Evolutionary conservation across 495 filamentous ascomycete species (phyloP).

Genomic region (Sabuloglossum arenarium): DNA sequence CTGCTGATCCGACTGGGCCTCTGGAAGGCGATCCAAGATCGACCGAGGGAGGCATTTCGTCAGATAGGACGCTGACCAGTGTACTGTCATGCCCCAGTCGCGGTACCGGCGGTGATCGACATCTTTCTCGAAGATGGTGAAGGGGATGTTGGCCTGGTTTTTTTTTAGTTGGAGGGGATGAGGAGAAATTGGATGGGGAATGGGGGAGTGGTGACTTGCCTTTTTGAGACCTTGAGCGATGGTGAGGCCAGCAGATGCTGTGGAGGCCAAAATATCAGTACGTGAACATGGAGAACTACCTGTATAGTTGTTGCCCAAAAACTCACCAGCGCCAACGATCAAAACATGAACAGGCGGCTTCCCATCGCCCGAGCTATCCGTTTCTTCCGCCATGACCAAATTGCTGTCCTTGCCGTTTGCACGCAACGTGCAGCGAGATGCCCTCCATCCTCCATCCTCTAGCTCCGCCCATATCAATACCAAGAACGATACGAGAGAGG

Average conservation of each 20-base stretch:
- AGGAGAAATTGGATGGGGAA: neutral
- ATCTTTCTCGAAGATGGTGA: constrained; percentile 35
- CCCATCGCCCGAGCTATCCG: neutral
- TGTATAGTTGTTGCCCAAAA: too few relatives aligned
- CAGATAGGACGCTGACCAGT: constrained; percentile 32
- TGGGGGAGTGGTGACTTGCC: neutral
- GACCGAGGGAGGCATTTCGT: constrained; percentile 26
- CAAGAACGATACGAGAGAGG: too few relatives aligned
- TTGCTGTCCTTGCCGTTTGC: neutral
- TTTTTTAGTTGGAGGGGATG: neutral
- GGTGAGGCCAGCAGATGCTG: constrained; percentile 21
- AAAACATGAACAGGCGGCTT: neutral
- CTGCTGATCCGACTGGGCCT: constrained; percentile 29
- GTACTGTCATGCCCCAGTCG: constrained; percentile 39
- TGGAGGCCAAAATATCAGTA: neutral
- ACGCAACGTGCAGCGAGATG: too few relatives aligned
- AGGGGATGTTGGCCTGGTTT: constrained; percentile 14
- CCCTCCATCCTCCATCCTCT: neutral
- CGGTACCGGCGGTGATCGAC: constrained; percentile 22
- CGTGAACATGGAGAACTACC: too few relatives aligned
- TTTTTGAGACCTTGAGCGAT: constrained; percentile 36
- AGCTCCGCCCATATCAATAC: too few relatives aligned
- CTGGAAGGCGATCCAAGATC: constrained; percentile 24
- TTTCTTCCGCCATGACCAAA: neutral
- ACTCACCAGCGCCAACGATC: neutral